Evolutionary conservation across 768 basidiomycete species (phyloP).

Genomic region (Boletus pseudopeckii): DNA sequence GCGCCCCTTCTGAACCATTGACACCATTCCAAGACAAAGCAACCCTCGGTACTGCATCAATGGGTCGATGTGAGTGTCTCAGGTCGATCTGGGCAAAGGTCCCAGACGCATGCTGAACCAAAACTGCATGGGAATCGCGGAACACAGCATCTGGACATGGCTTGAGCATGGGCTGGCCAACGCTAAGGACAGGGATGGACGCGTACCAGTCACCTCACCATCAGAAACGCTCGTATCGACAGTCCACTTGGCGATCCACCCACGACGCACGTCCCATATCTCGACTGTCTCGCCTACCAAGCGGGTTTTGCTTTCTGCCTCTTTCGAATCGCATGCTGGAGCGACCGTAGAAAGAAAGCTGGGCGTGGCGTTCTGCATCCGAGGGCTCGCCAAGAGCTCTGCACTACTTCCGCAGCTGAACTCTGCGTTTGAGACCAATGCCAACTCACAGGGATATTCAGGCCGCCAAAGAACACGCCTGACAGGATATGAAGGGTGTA

Average conservation of each 20-base stretch:
- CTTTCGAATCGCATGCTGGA: constrained; percentile 14
- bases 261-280: constrained; percentile 83
- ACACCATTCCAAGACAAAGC: constrained; percentile 60
- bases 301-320: constrained; percentile 11
- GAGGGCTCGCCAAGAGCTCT: constrained; percentile 25
- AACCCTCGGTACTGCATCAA: constrained; percentile 64
- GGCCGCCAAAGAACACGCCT: constrained; percentile 77
- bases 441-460: constrained; percentile 70
- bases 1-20: constrained; percentile 42
- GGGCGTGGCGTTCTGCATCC: constrained; percentile 24
- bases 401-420: constrained; percentile 36
- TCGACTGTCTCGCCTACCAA: constrained; percentile 59
- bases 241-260: constrained; percentile 81
- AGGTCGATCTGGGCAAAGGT: constrained; percentile 79
- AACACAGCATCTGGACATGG: constrained; percentile 57
- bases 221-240: constrained; percentile 62
- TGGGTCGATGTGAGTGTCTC: constrained; percentile 55
- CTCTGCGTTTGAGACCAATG: constrained; percentile 64
- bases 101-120: constrained; percentile 72
- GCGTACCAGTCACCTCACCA: constrained; percentile 70
- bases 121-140: constrained; percentile 65
- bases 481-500: constrained; percentile 74
- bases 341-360: constrained; percentile 17
- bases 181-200: not conserved
- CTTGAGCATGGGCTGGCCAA: not conserved